Evolutionary conservation across 2,329 filamentous ascomycete species (phyloP), one percentile per base, ranked within the genome.

Genomic region (Fusarium bactridioides): DNA sequence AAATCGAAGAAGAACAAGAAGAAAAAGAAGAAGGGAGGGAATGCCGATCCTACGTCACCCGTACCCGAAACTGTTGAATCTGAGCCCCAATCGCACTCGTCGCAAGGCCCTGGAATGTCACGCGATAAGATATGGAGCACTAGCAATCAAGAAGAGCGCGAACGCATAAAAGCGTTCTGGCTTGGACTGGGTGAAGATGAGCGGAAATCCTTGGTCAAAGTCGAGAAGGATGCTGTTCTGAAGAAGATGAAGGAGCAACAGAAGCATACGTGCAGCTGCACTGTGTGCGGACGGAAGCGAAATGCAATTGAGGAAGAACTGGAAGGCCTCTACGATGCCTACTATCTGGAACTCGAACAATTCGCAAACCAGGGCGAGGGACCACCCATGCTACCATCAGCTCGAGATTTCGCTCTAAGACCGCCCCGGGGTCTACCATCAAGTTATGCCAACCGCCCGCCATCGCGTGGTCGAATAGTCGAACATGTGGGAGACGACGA

Each of bases 211-310:
- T 86, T 99, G 51, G 94, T 99, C 79, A 98, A 98, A 83, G 95
- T 99, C 35, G 96, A 99, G 83, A 99, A 99, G 84, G 95, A 99
- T 82, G 95, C 96, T 12, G 96, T 99, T 1, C 85, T 99, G 63
- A 94, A 94, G 79, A 99, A 99, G 86, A 99, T 99, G 96, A 99
- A 99, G 86, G 96, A 99, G 82, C 96, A 99, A 82, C 96, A 99
- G 82, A 98, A 98, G 83, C 95, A 98, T 81, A 98, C 95, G 5
- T 99, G 96, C 86, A 98, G 95, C 81, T 99, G 96, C 83, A 97
- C 94, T 9, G 95, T 99, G 44, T 99, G 96, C 82, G 96, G 96
- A 59, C 90, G 96, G 74, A 99, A 99, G 85, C 91, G 96, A 60
- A 97, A 93, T 18, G 96, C 96, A 43, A 99, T 99, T 76, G 96